Base-by-base conservation (phyloP, 106 monocot species). In the Ottelia alismoides region DNA sequence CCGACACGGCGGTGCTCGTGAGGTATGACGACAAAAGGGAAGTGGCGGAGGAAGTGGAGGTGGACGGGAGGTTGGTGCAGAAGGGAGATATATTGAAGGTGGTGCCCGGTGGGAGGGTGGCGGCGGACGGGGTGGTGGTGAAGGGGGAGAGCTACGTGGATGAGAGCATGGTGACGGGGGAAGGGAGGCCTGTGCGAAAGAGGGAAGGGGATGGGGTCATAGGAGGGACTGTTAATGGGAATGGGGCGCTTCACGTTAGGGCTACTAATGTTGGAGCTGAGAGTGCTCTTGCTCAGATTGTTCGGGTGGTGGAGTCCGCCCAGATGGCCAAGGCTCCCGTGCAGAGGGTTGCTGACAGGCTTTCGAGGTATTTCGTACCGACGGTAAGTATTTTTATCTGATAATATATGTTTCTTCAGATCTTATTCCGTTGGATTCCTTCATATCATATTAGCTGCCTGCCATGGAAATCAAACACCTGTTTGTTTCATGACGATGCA, bases 121-220 rank as follows among this genome's bases (percentile, higher is more conserved):
- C 90, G 53, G 77, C 77, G 20, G 90, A 91, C 73, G 90, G 90
- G 10, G 46, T 77, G 57, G 82, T 92, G 30, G 66, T 83, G 32
- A 83, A 86, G 92, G 92, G 92, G 26, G 79, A 82, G 56, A 92
- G 92, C 52, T 70, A 92, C 74, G 75, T 92, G 12, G 79, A 92
- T 63, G 92, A 92, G 59, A 82, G 92, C 74, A 92, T 92, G 92
- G 79, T 92, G 56, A 92, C 92, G 22, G 92, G 92, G 1, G 92
- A 92, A 76, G 79, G 86, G 44, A 64, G 51, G 2, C 86, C 92
- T 26, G 71, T 92, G 60, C 69, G 69, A 52, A 92, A 92, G 79
- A 76, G 79, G 53, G 69, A 76, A 31, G 82, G 82, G 56, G 79
- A 82, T 56, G 61, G 45, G 57, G 86, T 87, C 24, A 92, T 92